Percentiles rank a stretch among this genome's conserved stretches.
phyloP scores from a whole-genome alignment of 768 basidiomycete genomes.

The Cubamyces lactineus region DNA sequence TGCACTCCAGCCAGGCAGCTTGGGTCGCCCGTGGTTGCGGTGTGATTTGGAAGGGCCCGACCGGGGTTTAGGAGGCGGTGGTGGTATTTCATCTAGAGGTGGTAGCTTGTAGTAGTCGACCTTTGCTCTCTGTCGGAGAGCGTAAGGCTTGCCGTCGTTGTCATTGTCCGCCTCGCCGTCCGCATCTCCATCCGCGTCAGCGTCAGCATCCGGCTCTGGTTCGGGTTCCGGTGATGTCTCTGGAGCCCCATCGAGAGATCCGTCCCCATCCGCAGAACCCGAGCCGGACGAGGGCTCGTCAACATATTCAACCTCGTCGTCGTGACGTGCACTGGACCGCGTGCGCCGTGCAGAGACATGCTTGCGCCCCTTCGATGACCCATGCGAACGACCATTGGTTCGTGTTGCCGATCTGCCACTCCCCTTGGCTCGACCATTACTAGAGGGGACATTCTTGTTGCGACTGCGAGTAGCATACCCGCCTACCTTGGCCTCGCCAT shows the following conservation, averaged over 20 bases:
- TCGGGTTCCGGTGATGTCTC: constrained; percentile 45
- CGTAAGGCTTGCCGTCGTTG: constrained; percentile 61
- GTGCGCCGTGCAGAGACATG: constrained; percentile 27
- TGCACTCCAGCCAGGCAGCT: constrained; percentile 77
- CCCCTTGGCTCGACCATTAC: constrained; percentile 30
- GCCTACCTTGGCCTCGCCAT: constrained; percentile 20
- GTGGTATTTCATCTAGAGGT: constrained; percentile 69
- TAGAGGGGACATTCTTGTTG: constrained; percentile 37
- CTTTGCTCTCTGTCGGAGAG: constrained; percentile 61
- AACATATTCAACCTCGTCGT: constrained; percentile 55
- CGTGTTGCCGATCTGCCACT: constrained; percentile 35
- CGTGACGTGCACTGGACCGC: constrained; percentile 30
- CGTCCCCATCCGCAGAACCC: constrained; percentile 55
- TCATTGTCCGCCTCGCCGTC: constrained; percentile 49
- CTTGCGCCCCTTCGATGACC: constrained; percentile 26
- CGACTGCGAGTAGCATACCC: constrained; percentile 47
- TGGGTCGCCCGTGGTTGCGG: constrained; percentile 40
- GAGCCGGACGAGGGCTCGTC: constrained; percentile 47
- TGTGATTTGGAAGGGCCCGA: constrained; percentile 23
- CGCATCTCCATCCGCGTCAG: constrained; percentile 46
- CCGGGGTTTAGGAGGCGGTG: constrained; percentile 44
- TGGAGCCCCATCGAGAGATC: constrained; percentile 58
- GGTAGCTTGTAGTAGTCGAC: constrained; percentile 86
- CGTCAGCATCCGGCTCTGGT: constrained; percentile 44
- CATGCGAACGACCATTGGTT: constrained; percentile 25